phyloP scores from a whole-genome alignment of 2,329 filamentous ascomycete genomes.

The Pezicula radicicola region DNA sequence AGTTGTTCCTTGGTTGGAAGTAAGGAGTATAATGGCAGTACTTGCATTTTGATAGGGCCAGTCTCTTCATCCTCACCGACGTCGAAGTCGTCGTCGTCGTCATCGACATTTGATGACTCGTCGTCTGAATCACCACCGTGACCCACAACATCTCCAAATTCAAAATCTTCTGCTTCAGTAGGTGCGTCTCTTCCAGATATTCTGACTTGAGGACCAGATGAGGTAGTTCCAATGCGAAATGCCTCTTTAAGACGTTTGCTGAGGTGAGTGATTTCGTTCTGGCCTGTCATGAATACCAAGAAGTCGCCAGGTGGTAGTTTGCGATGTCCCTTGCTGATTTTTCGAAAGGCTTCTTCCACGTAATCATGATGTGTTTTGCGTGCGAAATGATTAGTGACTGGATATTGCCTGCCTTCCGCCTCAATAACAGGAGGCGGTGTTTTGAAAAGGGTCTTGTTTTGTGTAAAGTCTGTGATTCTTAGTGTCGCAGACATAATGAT shows the following conservation, averaged over 20 bases:
- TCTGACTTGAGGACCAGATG: constrained; percentile 63
- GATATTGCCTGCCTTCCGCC: constrained; percentile 87
- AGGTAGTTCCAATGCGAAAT: constrained; percentile 43
- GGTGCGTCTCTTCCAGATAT: constrained; percentile 76
- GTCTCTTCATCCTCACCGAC: constrained; percentile 64
- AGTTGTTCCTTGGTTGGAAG: constrained; percentile 89
- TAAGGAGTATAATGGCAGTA: constrained; percentile 92
- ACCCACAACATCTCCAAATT: constrained; percentile 65
- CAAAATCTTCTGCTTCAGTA: constrained; percentile 82
- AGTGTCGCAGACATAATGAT: constrained; percentile 98
- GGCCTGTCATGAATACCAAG: constrained; percentile 90
- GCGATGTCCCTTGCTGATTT: constrained; percentile 81
- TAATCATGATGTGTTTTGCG: constrained; percentile 83
- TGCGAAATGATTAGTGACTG: constrained; percentile 86
- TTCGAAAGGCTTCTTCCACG: constrained; percentile 83
- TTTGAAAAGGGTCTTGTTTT: constrained; percentile 78
- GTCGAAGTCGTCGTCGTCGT: constrained; percentile 46
- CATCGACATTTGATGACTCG: constrained; percentile 59
- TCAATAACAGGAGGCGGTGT: constrained; percentile 79
- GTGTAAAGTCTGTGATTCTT: constrained; percentile 83
- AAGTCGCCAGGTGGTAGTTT: constrained; percentile 90
- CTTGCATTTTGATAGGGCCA: constrained; percentile 72
- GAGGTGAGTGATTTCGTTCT: constrained; percentile 86
- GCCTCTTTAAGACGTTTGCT: constrained; percentile 73
- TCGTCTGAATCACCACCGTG: constrained; percentile 56